phyloP scores from a whole-genome alignment of 257 asterid species.

The Salvia hispanica region DNA sequence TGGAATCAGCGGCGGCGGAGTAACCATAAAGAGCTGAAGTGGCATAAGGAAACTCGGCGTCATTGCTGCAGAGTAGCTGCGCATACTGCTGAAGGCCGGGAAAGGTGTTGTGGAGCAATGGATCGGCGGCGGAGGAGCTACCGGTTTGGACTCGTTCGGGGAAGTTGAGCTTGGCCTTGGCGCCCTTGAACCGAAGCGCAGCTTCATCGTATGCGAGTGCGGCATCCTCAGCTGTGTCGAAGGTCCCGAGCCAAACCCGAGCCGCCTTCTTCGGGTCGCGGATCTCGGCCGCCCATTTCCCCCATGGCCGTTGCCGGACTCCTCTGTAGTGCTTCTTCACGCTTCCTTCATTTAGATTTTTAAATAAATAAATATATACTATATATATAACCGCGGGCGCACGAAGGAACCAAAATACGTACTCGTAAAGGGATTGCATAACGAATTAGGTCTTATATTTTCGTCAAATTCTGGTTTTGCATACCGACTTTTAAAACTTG shows the following conservation, averaged over 20 bases:
- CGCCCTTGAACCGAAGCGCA: constrained; percentile 78
- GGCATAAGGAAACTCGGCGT: constrained; percentile 58
- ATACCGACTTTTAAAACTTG: no score
- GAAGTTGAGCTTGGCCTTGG: constrained; percentile 86
- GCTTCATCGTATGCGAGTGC: constrained; percentile 93
- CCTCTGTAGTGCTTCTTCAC: constrained; percentile 71
- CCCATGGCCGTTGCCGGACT: constrained; percentile 90
- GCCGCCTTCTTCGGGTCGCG: constrained; percentile 84
- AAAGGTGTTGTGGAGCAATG: constrained; percentile 42
- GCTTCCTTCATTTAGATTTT: constrained; percentile 27
- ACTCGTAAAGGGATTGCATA: no score
- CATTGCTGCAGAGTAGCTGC: constrained; percentile 63
- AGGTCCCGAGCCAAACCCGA: constrained; percentile 84
- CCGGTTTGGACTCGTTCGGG: constrained; percentile 72
- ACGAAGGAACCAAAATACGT: no score
- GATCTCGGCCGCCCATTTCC: constrained; percentile 92
- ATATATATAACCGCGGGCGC: no score
- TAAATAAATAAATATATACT: background rate
- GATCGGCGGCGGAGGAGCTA: constrained; percentile 20
- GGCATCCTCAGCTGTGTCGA: constrained; percentile 86
- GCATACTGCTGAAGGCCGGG: constrained; percentile 78
- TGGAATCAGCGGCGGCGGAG: background rate
- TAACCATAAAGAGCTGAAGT: constrained; percentile 50
- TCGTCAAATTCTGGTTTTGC: no score
- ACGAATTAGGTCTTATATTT: no score